Conservation (phyloP, 2,329 filamentous ascomycete genomes). For the Venturiaceae sp. region DNA sequence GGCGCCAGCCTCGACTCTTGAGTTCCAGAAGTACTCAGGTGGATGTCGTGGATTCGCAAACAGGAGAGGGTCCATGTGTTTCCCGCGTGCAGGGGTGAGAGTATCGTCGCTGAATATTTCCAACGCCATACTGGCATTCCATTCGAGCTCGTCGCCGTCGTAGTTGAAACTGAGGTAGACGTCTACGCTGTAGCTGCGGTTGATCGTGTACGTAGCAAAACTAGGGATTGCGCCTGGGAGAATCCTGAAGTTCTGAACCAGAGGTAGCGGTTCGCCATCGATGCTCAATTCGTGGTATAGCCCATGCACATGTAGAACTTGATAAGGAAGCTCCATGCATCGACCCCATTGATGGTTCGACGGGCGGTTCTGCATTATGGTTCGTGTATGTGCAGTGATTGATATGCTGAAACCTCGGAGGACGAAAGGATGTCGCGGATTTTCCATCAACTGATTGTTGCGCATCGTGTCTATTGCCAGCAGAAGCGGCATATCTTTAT, state of each 20-base stretch:
- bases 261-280: neutral
- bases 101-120: neutral
- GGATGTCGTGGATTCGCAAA: neutral
- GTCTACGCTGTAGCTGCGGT: conserved; percentile 2
- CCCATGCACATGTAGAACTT: neutral
- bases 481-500: neutral
- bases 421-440: neutral
- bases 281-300: neutral
- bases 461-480: conserved; percentile 1
- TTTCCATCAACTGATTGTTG: neutral
- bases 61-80: conserved; percentile 5
- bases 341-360: neutral
- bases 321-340: conserved; percentile 5
- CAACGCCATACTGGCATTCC: neutral
- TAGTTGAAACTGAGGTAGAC: conserved; percentile 1
- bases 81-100: neutral
- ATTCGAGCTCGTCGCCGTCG: neutral
- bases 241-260: conserved; percentile 2
- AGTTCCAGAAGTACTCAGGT: conserved; percentile 5
- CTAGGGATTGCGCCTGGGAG: conserved; percentile 2
- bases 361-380: conserved; percentile 2
- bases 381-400: conserved; percentile 5
- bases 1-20: conserved; percentile 2
- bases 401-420: conserved; percentile 1
- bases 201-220: conserved; percentile 5